Evolutionary conservation across 2,329 filamentous ascomycete species (phyloP).

Genomic region (Fusarium albidum): DNA sequence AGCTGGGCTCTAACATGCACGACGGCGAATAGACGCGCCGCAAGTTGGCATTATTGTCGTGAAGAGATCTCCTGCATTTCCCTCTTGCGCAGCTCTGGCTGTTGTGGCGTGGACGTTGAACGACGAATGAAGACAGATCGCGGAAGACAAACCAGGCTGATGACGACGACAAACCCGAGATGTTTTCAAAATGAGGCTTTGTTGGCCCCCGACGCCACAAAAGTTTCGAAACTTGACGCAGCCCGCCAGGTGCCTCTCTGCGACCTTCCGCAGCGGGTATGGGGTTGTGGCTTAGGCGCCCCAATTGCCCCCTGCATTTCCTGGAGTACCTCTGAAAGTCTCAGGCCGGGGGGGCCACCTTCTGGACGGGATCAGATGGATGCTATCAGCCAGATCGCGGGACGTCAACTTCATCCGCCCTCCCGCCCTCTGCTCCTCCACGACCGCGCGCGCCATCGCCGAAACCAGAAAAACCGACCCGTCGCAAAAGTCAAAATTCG

Average conservation of each 20-base stretch:
- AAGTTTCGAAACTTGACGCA: background rate
- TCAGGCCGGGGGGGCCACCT: too few relatives aligned
- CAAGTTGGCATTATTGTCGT: conserved; percentile 4
- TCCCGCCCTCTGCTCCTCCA: conserved; percentile 8
- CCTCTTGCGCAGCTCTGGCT: background rate
- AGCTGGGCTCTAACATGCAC: conserved; percentile 1
- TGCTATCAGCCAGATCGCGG: conserved; percentile 19
- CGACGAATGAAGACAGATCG: conserved; percentile 18
- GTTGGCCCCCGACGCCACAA: conserved; percentile 13
- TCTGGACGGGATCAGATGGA: conserved; percentile 23
- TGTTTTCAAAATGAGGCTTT: conserved; percentile 15
- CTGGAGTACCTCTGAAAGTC: conserved; percentile 31
- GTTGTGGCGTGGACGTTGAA: background rate
- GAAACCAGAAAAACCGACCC: conserved; percentile 18
- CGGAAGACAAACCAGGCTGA: conserved; percentile 21
- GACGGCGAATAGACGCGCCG: conserved; percentile 12
- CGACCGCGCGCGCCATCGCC: conserved; percentile 21
- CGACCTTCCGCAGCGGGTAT: conserved; percentile 4
- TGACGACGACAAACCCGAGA: conserved; percentile 18
- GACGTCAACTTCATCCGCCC: conserved; percentile 34
- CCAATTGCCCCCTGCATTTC: conserved; percentile 28
- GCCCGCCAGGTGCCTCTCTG: background rate
- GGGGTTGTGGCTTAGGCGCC: conserved; percentile 26
- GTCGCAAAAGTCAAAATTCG: conserved; percentile 9
- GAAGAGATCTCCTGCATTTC: conserved; percentile 8